Percentiles rank a stretch among this genome's conserved stretches.
Conservation (phyloP, 331 rosid species). For the Malus hybrid region DNA sequence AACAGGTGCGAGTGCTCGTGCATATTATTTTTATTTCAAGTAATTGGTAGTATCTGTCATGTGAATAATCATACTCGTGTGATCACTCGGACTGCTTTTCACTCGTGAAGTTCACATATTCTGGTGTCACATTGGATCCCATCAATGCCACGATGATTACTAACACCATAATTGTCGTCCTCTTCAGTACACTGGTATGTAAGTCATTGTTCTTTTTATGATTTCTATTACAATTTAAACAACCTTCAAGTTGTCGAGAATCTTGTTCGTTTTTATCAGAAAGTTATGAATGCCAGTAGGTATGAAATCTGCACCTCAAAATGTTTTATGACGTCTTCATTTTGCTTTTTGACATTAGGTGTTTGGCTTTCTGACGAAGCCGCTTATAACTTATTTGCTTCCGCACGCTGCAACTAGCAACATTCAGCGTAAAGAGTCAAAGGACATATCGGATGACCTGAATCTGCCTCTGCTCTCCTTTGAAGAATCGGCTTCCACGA, state of each 20-base stretch:
- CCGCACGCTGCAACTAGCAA: slow-evolving; percentile 28
- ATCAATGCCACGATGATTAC: slow-evolving; percentile 71
- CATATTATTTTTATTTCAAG: neutral
- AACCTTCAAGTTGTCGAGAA: neutral
- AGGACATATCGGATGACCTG: slow-evolving; percentile 34
- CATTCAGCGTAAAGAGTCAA: slow-evolving; percentile 15
- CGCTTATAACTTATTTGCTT: slow-evolving; percentile 49
- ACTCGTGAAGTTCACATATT: slow-evolving; percentile 62
- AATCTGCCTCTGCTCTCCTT: slow-evolving; percentile 63
- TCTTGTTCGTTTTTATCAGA: neutral
- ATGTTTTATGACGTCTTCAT: neutral
- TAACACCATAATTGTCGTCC: slow-evolving; percentile 69
- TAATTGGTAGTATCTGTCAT: neutral
- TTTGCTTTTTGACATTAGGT: slow-evolving; percentile 33
- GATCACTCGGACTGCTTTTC: neutral
- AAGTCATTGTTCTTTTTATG: neutral
- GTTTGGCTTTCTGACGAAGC: slow-evolving; percentile 76
- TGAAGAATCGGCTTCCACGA: slow-evolving; percentile 58
- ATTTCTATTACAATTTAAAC: neutral
- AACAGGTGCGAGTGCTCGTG: slow-evolving; percentile 38
- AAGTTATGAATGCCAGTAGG: neutral
- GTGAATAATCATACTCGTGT: neutral
- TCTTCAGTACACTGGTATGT: slow-evolving; percentile 77
- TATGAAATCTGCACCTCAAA: neutral
- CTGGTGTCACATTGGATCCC: slow-evolving; percentile 72